A percentile compares a stretch with the other conserved stretches of the same genome.
phyloP scores from a whole-genome alignment of 73 alveolate genomes.

The Symbiodinium pilosum region DNA sequence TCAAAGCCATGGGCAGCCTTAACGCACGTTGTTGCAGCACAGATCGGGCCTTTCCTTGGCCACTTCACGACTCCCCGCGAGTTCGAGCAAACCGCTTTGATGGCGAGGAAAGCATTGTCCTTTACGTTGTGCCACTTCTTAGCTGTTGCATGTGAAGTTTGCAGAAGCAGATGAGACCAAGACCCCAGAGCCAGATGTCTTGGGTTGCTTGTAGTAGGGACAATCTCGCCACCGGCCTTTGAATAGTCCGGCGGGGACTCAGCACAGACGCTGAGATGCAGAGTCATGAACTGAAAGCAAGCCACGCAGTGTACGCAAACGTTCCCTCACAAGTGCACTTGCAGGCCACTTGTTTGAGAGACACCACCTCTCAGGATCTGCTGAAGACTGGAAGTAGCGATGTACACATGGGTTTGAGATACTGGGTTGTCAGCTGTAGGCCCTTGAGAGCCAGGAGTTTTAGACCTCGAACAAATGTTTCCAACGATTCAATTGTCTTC shows the following conservation, averaged over 20 bases:
- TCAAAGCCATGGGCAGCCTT: constrained; percentile 1
- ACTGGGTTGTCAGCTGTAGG: background rate
- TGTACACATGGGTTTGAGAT: background rate
- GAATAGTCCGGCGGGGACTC: constrained; percentile 26
- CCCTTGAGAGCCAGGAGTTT: background rate
- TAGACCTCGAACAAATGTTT: no score
- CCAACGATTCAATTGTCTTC: no score
- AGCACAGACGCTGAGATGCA: constrained; percentile 16
- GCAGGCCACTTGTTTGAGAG: background rate
- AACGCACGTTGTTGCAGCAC: background rate
- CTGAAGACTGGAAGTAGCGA: background rate
- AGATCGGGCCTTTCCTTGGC: constrained; percentile 7
- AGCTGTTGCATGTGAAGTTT: background rate
- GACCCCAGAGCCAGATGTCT: no score
- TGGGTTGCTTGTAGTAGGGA: background rate
- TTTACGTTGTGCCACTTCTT: background rate
- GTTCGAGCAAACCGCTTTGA: background rate
- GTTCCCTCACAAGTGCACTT: background rate
- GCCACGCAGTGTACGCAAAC: background rate
- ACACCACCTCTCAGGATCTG: background rate
- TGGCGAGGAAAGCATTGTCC: background rate
- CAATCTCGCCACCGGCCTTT: background rate
- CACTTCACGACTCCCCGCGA: background rate
- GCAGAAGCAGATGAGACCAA: no score
- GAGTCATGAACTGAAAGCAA: background rate